Conservation (phyloP, 2,329 filamentous ascomycete genomes). For the Apiospora sp. region DNA sequence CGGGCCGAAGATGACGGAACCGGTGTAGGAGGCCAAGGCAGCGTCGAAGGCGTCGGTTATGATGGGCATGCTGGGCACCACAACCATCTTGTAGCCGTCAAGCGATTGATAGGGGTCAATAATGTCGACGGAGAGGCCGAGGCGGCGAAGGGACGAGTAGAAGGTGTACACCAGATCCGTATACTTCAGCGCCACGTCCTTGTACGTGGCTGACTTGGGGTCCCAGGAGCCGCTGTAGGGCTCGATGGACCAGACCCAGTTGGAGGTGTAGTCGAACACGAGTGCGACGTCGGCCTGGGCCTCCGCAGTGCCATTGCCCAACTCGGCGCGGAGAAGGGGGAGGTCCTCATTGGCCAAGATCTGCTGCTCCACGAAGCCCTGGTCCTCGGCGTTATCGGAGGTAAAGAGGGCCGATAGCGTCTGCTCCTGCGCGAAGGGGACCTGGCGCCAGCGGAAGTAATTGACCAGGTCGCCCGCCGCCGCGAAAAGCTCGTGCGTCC, state of each 20-base stretch:
- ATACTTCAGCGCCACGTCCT: slow-evolving; percentile 30
- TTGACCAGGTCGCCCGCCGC: slow-evolving; percentile 33
- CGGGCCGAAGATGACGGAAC: slow-evolving; percentile 34
- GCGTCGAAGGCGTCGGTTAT: slow-evolving; percentile 31
- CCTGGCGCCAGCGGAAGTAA: slow-evolving; percentile 38
- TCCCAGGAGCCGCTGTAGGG: slow-evolving; percentile 37
- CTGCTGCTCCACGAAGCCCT: slow-evolving; percentile 31
- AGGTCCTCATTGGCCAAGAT: slow-evolving; percentile 32
- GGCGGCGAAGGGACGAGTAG: slow-evolving; percentile 34
- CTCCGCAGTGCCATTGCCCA: slow-evolving; percentile 24
- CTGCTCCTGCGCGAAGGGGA: slow-evolving; percentile 36
- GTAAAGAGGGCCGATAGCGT: slow-evolving; percentile 34
- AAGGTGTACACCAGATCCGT: slow-evolving; percentile 33
- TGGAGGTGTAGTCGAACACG: slow-evolving; percentile 34
- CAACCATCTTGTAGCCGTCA: slow-evolving; percentile 34
- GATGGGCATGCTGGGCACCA: slow-evolving; percentile 35
- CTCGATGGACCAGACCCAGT: slow-evolving; percentile 35
- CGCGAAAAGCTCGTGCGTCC: slow-evolving; percentile 35
- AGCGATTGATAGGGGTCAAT: slow-evolving; percentile 33
- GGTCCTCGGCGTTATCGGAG: slow-evolving; percentile 32
- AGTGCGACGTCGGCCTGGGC: slow-evolving; percentile 33
- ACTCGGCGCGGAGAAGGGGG: slow-evolving; percentile 27
- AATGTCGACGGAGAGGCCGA: slow-evolving; percentile 35
- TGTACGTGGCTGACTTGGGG: slow-evolving; percentile 31
- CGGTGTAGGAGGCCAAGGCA: slow-evolving; percentile 29